Base-by-base conservation (phyloP, 192 early-diverging fungal species). In the Coemansia sp. region DNA sequence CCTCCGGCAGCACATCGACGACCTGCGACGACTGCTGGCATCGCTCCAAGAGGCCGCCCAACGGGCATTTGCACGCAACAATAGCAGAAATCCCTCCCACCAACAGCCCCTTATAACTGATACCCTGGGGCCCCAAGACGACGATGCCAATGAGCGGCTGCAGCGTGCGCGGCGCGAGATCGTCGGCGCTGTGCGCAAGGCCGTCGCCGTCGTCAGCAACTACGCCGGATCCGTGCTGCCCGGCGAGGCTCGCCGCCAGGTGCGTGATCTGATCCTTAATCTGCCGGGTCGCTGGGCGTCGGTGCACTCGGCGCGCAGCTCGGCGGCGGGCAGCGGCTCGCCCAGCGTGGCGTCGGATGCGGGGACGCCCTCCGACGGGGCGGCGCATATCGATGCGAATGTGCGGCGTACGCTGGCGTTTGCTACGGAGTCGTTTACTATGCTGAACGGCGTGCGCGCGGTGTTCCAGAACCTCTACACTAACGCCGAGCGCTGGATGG, bases 141-240 rank as follows among this genome's bases (percentile, higher is more conserved):
- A 75, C 19, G 40, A 42, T 42, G 77, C 81, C 2, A 78, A 80
- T 19, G 70, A 74, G 13, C 79, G 66, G 2, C 63, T 93, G 51
- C 79, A 73, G 0, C 68, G 72, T 3, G 88, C 93, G 53, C 88
- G 90, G 63, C 89, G 88, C n/a, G 96, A 96, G 48, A 88, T 96
- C 3, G 89, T 94, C 1, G 85, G 88, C 21, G 94, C 94, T 0
- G 80, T 98, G 31, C 86, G 93, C 29, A 89, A 89, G 34, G 96
- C 95, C 1, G 92, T 98, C 4, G 92, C 91, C 42, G 89, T 98
- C 7, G 86, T 98, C 36, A 91, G 90, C 27, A 87, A 89, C 37
- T 94, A 98, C 73, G 94, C 96, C 19, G 90, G 91, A 14, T 84
- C 88, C 5, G 90, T 90, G 57, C 81, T 98, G 44, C 93, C 96